phyloP scores from a whole-genome alignment of 2,329 filamentous ascomycete species.

The Fusarium bulbicola region DNA sequence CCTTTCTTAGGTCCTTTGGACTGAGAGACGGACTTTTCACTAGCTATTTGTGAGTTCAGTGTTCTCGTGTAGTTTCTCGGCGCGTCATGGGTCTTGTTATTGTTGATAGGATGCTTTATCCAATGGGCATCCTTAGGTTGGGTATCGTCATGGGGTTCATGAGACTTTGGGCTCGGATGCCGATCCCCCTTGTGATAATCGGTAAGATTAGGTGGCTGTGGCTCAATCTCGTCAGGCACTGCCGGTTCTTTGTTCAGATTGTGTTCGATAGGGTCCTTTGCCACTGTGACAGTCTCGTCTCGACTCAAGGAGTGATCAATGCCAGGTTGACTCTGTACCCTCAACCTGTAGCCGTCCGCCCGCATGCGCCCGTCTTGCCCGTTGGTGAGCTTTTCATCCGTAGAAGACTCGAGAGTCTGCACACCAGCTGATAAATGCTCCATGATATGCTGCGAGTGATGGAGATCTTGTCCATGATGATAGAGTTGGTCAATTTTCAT shows the following conservation, averaged over 20 bases:
- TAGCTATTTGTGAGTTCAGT: neutral
- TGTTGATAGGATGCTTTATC: conserved; percentile 15
- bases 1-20: neutral
- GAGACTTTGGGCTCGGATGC: conserved; percentile 32
- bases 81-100: neutral
- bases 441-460: conserved; percentile 47
- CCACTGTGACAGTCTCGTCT: conserved; percentile 17
- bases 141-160: conserved; percentile 28
- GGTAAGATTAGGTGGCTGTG: conserved; percentile 21
- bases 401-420: neutral
- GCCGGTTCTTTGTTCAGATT: conserved; percentile 20
- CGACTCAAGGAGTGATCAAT: conserved; percentile 21
- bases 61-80: neutral
- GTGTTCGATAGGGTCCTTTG: conserved; percentile 12
- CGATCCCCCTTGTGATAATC: conserved; percentile 20
- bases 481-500: conserved; percentile 45
- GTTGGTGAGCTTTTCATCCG: neutral
- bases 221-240: neutral
- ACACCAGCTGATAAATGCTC: conserved; percentile 46
- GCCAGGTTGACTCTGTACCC: neutral
- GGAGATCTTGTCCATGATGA: conserved; percentile 47
- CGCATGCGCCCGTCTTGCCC: conserved; percentile 1
- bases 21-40: neutral
- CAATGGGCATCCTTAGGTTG: conserved; percentile 23
- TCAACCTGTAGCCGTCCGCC: neutral